Base-by-base conservation (phyloP, 2,329 filamentous ascomycete species). In the Monosporascus sp. region DNA sequence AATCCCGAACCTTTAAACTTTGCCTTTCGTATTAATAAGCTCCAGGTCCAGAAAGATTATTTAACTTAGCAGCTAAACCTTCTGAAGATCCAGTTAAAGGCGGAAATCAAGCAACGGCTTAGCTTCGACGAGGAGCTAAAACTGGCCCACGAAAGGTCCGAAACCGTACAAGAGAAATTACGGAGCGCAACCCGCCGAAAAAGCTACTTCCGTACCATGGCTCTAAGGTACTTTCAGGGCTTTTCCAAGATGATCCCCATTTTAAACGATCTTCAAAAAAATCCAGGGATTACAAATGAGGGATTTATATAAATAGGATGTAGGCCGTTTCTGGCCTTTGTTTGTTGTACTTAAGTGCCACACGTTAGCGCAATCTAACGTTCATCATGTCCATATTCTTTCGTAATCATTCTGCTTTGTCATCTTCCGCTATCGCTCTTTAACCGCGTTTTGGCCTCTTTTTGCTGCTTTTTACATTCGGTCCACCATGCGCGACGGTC, bases 1-100 rank as follows among this genome's bases (percentile, higher is more conserved):
- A 3, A 49, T n/a, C 48, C 49, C n/a, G 24, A 51, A 38, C 41
- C 22, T 42, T n/a, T 9, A 24, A 56, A 47, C 36, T 53, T 56
- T 20, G 48, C 24, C 2, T 45, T 36, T 8, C 46, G 22, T 38
- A 51, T 56, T 18, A 49, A 50, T 31, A 25, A 56, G 34, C 51
- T 56, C 17, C 48, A 56, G 38, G 51, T 49, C 34, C 34, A 56
- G 17, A 56, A 55, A 18, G 38, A 53, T 31, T 46, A 50, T 31
- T 25, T 51, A 11, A 36, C 15, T 8, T 3, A 55, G 24, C 25
- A 55, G 41, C 51, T 53, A 5, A 45, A 53, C 27, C n/a, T 49
- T 25, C 8, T 55, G 14, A 55, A 49, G 22, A 42, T 25, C 1
- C 45, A 56, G 14, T 41, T 56, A 17, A 49, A 56, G 18, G 49